Base-by-base conservation (phyloP, 371 early-diverging fungal genomes). In the Mortierella sp. region DNA sequence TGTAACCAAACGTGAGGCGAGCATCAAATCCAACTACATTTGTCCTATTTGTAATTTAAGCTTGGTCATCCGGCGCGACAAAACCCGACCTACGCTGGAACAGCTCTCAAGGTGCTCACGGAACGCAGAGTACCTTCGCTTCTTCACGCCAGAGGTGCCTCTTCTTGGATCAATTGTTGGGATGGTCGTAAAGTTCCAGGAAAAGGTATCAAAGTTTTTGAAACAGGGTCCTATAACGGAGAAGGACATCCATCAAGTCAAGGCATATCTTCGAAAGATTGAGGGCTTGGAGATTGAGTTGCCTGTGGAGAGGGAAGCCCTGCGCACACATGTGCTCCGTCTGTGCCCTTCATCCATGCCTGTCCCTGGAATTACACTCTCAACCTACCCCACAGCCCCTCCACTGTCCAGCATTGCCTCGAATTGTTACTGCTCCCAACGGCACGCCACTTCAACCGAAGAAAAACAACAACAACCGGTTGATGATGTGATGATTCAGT, bases 11-110 rank as follows among this genome's bases (percentile, higher is more conserved):
- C 88, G 89, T n/a, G 87, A 89, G 37, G 88, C 88, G 35, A 88
- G 85, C 61, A 74, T 80, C 14, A 87, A 87, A 47, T 75, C 83
- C 18, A 84, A 86, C 45, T 94, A 92, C 75, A 74, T 92, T 10
- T 96, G 96, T 66, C 93, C 91, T 0, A 73, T 93, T 37, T 96
- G 96, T 81, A 86, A 90, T 51, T 71, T 86, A 3, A 79, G 81
- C 22, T 72, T 84, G 52, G 70, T 84, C 32, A 81, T 86, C 64
- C 84, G 78, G 26, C 84, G 80, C 64, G 75, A 86, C 57, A 65
- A 83, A 28, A 83, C 85, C 54, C 72, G 90, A 28, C 86, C 94
- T 28, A 78, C 83, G 35, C 55, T 88, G 62, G 86, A 88, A 32
- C 84, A 87, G 45, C 76, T 94, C 39, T 72, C 68, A 1, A 75